Percentiles rank a stretch among this genome's conserved stretches.
These are phyloP conservation scores for Fraxinus latifolia DNA, from an alignment of 305 asterid genomes.

Conservation along the genomic window DNA sequence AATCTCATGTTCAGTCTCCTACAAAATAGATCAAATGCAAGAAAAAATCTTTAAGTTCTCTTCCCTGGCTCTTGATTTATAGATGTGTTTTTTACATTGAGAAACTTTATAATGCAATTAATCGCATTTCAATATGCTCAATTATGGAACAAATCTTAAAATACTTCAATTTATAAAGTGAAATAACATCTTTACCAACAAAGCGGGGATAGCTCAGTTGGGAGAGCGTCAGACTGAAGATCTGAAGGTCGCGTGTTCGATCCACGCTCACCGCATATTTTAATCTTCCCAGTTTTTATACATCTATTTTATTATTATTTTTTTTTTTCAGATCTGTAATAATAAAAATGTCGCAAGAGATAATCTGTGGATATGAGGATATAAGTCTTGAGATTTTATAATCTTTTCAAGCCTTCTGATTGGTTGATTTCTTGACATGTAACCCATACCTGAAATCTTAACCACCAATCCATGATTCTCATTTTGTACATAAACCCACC, in stretches of 20 bases:
- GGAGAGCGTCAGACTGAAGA: slow-evolving; percentile 98
- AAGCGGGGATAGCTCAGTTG: slow-evolving; percentile 95
- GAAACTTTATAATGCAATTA: too few species aligned
- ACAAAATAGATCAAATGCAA: too few species aligned
- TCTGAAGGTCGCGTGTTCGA: slow-evolving; percentile 93
- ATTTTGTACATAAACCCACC: slow-evolving; percentile 20
- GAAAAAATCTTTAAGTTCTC: too few species aligned
- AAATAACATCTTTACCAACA: too few species aligned
- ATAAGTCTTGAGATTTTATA: slow-evolving; percentile 39
- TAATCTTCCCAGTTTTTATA: background rate
- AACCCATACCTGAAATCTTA: slow-evolving; percentile 30
- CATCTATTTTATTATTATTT: background rate
- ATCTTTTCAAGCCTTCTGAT: slow-evolving; percentile 50
- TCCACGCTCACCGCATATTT: slow-evolving; percentile 66
- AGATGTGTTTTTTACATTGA: too few species aligned
- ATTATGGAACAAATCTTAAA: too few species aligned
- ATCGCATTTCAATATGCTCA: too few species aligned
- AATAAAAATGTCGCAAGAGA: slow-evolving; percentile 8
- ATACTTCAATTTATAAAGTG: too few species aligned
- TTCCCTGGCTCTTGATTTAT: too few species aligned
- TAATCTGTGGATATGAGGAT: slow-evolving; percentile 50
- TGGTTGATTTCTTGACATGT: slow-evolving; percentile 32
- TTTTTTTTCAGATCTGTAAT: background rate
- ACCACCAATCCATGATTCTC: slow-evolving; percentile 40
- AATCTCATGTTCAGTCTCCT: too few species aligned